Evolutionary conservation across 2,329 filamentous ascomycete genomes (phyloP).

Genomic region (Reticulascus tulasneorum): DNA sequence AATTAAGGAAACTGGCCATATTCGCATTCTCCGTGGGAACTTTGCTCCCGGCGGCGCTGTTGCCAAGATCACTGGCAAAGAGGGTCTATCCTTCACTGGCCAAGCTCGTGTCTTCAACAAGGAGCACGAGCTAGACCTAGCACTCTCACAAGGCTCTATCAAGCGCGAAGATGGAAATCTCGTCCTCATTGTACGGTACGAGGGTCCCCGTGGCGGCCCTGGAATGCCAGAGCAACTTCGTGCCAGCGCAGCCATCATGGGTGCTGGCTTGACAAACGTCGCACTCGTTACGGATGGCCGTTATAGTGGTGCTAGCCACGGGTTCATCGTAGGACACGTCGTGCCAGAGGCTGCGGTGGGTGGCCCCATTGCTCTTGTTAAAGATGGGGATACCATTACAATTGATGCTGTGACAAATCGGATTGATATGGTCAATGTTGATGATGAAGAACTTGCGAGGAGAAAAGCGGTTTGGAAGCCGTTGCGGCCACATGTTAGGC

Average conservation of each 20-base stretch:
- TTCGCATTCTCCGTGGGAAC: slow-evolving; percentile 85
- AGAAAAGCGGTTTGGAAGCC: slow-evolving; percentile 65
- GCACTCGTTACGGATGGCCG: slow-evolving; percentile 89
- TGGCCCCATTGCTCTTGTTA: slow-evolving; percentile 80
- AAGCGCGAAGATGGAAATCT: slow-evolving; percentile 62
- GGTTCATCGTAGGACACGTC: slow-evolving; percentile 92
- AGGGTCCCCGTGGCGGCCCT: slow-evolving; percentile 88
- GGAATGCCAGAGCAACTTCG: slow-evolving; percentile 96
- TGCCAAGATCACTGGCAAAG: slow-evolving; percentile 95
- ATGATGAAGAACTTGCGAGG: slow-evolving; percentile 64
- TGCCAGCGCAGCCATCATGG: slow-evolving; percentile 87
- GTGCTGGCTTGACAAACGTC: slow-evolving; percentile 80
- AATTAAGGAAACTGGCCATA: slow-evolving; percentile 81
- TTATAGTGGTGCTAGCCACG: slow-evolving; percentile 84
- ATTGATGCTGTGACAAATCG: slow-evolving; percentile 81
- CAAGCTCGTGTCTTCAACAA: slow-evolving; percentile 83
- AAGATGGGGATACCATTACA: slow-evolving; percentile 75
- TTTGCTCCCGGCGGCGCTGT: slow-evolving; percentile 85
- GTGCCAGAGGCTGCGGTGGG: slow-evolving; percentile 86
- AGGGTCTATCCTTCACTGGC: slow-evolving; percentile 78
- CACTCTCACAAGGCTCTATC: slow-evolving; percentile 66
- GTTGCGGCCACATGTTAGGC: slow-evolving; percentile 68
- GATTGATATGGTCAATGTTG: slow-evolving; percentile 61
- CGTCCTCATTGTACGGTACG: slow-evolving; percentile 87
- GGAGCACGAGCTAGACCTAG: slow-evolving; percentile 72